These are phyloP conservation scores for Kurtzmaniella fragi DNA, from an alignment of 805 yeast species.

Conservation along the genomic window DNA sequence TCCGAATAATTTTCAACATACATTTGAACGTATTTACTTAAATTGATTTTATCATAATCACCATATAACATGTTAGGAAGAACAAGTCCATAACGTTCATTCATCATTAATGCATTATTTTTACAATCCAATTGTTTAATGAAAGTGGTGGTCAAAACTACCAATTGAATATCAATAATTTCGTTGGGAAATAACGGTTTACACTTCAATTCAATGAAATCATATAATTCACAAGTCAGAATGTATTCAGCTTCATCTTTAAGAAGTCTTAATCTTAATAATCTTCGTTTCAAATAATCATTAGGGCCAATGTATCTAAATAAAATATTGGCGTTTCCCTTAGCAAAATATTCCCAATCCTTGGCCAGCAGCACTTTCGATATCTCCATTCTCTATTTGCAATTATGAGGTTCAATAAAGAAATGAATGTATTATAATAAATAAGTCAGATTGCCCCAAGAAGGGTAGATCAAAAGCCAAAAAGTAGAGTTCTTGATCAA, in stretches of 20 bases:
- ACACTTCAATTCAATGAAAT: conserved; percentile 34
- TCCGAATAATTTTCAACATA: conserved; percentile 15
- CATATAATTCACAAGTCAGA: conserved; percentile 35
- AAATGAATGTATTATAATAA: neutral
- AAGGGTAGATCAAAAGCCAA: neutral
- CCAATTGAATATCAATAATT: conserved; percentile 28
- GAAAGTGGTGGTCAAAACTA: conserved; percentile 26
- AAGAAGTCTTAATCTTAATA: conserved; percentile 32
- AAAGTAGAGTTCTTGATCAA: neutral
- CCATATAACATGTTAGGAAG: conserved; percentile 38
- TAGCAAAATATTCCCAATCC: conserved; percentile 43
- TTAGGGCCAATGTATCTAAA: conserved; percentile 35
- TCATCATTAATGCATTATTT: conserved; percentile 24
- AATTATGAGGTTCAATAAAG: neutral
- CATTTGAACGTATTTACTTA: conserved; percentile 34
- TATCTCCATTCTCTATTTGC: conserved; percentile 24
- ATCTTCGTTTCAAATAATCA: conserved; percentile 27
- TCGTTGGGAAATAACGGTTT: conserved; percentile 23
- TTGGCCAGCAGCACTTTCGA: conserved; percentile 26
- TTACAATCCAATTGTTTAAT: conserved; percentile 19
- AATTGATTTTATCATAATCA: conserved; percentile 17
- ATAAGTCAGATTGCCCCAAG: neutral
- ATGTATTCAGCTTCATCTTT: conserved; percentile 31
- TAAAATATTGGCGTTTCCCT: conserved; percentile 47
- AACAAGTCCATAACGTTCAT: conserved; percentile 40